These are phyloP conservation scores for Peniophora sp. DNA, from an alignment of 1,284 basidiomycete genomes.

Conservation along the genomic window DNA sequence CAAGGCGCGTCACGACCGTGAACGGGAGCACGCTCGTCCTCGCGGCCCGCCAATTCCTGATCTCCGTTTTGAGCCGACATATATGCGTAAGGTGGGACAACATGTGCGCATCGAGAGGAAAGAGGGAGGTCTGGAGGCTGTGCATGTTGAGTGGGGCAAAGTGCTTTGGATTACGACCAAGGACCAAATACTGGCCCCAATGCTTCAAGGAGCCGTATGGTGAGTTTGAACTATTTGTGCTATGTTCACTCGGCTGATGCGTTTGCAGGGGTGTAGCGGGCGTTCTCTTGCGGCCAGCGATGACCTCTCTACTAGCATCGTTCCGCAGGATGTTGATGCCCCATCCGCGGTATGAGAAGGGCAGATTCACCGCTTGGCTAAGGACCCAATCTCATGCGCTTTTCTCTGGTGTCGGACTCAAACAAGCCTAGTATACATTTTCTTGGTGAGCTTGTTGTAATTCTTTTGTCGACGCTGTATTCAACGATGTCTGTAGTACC, in stretches of 20 bases:
- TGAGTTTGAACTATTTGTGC: constrained; percentile 20
- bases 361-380: not conserved
- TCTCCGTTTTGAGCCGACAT: constrained; percentile 65
- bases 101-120: constrained; percentile 35
- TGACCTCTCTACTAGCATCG: not conserved
- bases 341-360: not conserved
- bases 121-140: constrained; percentile 15
- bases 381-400: not conserved
- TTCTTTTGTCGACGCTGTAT: too few species aligned
- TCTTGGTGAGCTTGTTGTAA: too few species aligned
- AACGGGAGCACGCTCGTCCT: not conserved
- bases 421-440: not conserved
- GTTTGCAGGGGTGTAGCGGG: not conserved
- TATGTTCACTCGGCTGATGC: not conserved
- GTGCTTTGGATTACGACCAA: constrained; percentile 56
- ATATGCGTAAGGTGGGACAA: constrained; percentile 49
- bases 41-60: constrained; percentile 51
- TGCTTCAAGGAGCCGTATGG: constrained; percentile 69
- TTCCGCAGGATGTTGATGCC: not conserved
- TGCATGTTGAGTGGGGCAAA: constrained; percentile 49
- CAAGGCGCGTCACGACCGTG: constrained; percentile 2
- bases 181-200: constrained; percentile 62
- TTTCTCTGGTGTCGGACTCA: not conserved
- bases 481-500: too few species aligned
- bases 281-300: not conserved